A percentile compares a stretch with the other conserved stretches of the same genome.
These are phyloP conservation scores for Yamadazyma dushanensis DNA, from an alignment of 1,139 yeast genomes.

Conservation along the genomic window DNA sequence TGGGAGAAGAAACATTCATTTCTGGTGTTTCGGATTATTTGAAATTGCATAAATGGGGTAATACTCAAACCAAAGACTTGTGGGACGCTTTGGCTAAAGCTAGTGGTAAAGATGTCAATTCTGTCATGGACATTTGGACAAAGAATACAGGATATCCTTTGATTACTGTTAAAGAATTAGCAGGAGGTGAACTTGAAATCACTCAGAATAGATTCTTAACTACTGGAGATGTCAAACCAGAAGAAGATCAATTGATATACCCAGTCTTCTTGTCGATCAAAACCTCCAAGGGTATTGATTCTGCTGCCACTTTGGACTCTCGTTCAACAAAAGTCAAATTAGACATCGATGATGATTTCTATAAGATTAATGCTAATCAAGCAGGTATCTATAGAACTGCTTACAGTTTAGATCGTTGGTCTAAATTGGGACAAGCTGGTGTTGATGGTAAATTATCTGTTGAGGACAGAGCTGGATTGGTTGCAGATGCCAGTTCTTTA, in stretches of 20 bases:
- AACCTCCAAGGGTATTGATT: slow-evolving; percentile 66
- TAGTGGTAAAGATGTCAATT: slow-evolving; percentile 73
- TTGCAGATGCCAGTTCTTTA: slow-evolving; percentile 77
- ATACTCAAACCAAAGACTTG: slow-evolving; percentile 78
- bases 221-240: slow-evolving; percentile 80
- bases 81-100: slow-evolving; percentile 79
- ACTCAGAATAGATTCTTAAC: slow-evolving; percentile 77
- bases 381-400: slow-evolving; percentile 82
- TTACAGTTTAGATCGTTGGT: slow-evolving; percentile 68
- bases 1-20: slow-evolving; percentile 69
- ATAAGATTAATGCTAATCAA: slow-evolving; percentile 79
- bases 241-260: slow-evolving; percentile 58
- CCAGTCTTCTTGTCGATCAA: slow-evolving; percentile 83
- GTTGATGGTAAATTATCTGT: slow-evolving; percentile 64
- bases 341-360: slow-evolving; percentile 52
- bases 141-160: slow-evolving; percentile 83
- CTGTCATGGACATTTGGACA: slow-evolving; percentile 84
- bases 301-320: slow-evolving; percentile 54
- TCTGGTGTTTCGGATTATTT: slow-evolving; percentile 75
- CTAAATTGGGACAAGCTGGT: slow-evolving; percentile 72
- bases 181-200: slow-evolving; percentile 47
- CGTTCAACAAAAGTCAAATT: slow-evolving; percentile 54
- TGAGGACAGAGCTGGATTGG: slow-evolving; percentile 83
- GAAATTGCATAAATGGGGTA: slow-evolving; percentile 73
- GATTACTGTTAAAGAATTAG: slow-evolving; percentile 52